Base-by-base conservation (phyloP, 2,329 filamentous ascomycete species). In the Colletotrichum sp. region DNA sequence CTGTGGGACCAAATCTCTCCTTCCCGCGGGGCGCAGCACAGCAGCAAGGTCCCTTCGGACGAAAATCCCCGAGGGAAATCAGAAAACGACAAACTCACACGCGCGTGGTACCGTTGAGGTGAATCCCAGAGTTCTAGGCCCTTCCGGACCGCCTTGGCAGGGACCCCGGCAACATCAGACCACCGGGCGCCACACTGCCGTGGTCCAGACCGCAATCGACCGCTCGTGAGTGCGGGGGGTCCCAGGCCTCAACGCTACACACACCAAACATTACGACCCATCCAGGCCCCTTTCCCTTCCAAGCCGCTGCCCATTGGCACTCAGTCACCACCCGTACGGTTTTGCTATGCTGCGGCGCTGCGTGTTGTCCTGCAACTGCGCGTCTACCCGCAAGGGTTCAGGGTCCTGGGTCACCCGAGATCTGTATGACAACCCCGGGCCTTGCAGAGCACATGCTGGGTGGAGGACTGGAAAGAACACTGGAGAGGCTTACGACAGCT, bases 121-220 rank as follows among this genome's bases (percentile, higher is more conserved):
- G 32, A 32, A 49, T 16, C 26, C 30, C 62, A 57, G 64, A 6
- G 70, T 69, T 76, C 73, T 65, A 73, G 73, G 64, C 70, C 73
- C 36, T 59, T 73, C 69, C 63, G 73, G 73, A 63, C 70, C 34
- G 28, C 32, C 69, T 73, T 69, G 64, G 64, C 73, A 76, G 64
- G 64, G 70, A 65, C 63, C 73, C 73, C 73, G 44, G 73, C 49
- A 13, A 44, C 59, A 65, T 73, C 73, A 76, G 64, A 69, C 70
- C 70, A 73, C 59, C 24, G 32, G 49, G 59, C 44, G 34, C 73
- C 70, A 76, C 55, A 30, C n/a, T 64, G 73, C 44, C 28, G 70
- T 71, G 73, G 70, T 69, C 73, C 57, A 69, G 73, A 76, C 73
- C 70, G n/a, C 70, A 60, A 76, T 76, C 63, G 70, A 76, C 73